Evolutionary conservation across 31 red algal species (phyloP).

Genomic region (Porphyra umbilicalis): DNA sequence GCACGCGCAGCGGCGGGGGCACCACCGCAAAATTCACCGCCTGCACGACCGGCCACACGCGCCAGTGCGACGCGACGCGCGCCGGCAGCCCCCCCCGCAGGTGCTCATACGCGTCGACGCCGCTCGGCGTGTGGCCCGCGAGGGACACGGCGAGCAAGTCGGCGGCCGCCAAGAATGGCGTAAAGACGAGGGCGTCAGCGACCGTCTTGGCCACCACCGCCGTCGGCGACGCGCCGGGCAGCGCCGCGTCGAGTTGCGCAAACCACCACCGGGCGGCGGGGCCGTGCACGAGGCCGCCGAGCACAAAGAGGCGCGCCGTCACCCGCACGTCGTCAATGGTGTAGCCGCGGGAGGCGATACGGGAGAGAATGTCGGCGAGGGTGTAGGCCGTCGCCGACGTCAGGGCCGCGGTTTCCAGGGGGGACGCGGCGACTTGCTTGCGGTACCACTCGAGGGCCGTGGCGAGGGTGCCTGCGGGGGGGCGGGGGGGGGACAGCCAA

Average conservation of each 20-base stretch:
- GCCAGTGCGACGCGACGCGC: not conserved
- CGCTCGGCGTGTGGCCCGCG: not conserved
- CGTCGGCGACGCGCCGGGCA: not conserved
- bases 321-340: not conserved
- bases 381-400: not conserved
- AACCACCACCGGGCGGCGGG: not conserved
- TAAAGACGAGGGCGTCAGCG: not conserved
- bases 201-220: not conserved
- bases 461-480: too few relatives aligned
- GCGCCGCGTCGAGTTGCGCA: not conserved
- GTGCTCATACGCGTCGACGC: too few relatives aligned
- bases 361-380: not conserved
- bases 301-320: not conserved
- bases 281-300: not conserved
- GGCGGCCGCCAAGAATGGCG: not conserved
- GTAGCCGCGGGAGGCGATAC: not conserved
- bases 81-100: too few relatives aligned
- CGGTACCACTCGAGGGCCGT: not conserved
- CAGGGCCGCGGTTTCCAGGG: not conserved
- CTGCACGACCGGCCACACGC: slow-evolving; percentile 3
- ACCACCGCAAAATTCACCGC: slow-evolving; percentile 3
- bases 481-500: too few relatives aligned
- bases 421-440: not conserved
- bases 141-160: not conserved
- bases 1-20: not conserved